Evolutionary conservation across 148 eudicot species (phyloP).

Genomic region (Amaranthus palmeri): DNA sequence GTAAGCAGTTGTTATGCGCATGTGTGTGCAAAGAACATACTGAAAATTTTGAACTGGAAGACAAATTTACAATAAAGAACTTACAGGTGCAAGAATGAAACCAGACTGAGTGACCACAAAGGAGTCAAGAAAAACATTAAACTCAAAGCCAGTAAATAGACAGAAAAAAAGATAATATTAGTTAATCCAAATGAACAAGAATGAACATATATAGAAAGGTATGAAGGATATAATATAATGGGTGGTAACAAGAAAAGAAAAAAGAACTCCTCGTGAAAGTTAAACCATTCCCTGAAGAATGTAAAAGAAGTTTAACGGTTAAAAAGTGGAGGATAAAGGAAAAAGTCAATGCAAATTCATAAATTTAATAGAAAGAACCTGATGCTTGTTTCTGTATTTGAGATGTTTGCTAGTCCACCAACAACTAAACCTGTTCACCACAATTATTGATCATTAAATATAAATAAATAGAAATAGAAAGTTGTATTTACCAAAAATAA

Average conservation of each 20-base stretch:
- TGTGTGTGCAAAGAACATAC: not conserved
- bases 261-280: conserved; percentile 99
- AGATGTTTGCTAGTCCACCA: conserved; percentile 92
- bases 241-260: conserved; percentile 95
- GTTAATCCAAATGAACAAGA: not conserved
- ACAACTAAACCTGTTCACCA: conserved; percentile 73
- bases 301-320: conserved; percentile 4
- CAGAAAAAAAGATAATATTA: not conserved
- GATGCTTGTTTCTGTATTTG: conserved; percentile 86
- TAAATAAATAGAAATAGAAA: not conserved
- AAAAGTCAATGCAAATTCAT: not conserved
- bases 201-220: not conserved
- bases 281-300: conserved; percentile 82
- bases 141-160: not conserved
- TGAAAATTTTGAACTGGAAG: not conserved
- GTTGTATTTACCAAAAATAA: no score
- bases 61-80: conserved; percentile 20
- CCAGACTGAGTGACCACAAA: conserved; percentile 79
- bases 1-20: no score
- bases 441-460: conserved; percentile 9
- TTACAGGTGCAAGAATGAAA: conserved; percentile 91
- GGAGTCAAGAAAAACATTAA: conserved; percentile 55
- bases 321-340: not conserved
- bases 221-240: conserved; percentile 87
- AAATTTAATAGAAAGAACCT: conserved; percentile 42